Evolutionary conservation across 495 filamentous ascomycete species (phyloP), one percentile per base, ranked within the genome.

Genomic region (Aspergillus biplanus): DNA sequence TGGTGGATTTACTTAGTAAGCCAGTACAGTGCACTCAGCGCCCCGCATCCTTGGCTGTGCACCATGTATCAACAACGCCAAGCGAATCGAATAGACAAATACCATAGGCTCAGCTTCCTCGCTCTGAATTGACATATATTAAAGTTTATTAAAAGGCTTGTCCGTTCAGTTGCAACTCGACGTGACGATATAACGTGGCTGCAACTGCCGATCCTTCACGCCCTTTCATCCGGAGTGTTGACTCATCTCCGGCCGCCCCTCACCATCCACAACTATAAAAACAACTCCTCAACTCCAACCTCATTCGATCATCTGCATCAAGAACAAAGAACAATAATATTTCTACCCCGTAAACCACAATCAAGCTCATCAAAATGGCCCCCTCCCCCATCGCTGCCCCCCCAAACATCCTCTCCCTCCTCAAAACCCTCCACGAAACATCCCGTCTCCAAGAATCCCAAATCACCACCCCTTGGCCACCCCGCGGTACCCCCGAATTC

Each of bases 361-460:
- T 27, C 21, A 44, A 44, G n/a, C 4, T 13, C 0, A 6, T 44
- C 39, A 44, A 12, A 44, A 44, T 44, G 39, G 37, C 37, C 37
- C 62, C 62, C 12, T 57, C 50, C 18, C 70, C 67, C 50, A 7
- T 72, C 46, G 48, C 52, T 11, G 71, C 68, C n/a, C 66, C 71
- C n/a, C n/a, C n/a, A n/a, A n/a, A n/a, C n/a, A n/a, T 74, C 7
- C 66, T 66, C 21, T 8, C 61, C 7, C 72, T 73, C 15, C 66
- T 75, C 9, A 53, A 50, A 3, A 8, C 64, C 11, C 70, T 73
- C 9, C 72, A 75, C 39, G 33, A 63, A 35, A 58, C 34, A 3
- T 73, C 72, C 8, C 56, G 70, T 15, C 61, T 67, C 0, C 70
- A 75, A 60, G 68, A 75, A 65, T 63, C 67, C 33, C 12, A 11